Base-by-base conservation (phyloP, 2,329 filamentous ascomycete species). In the Pseudocercospora macadamiae region DNA sequence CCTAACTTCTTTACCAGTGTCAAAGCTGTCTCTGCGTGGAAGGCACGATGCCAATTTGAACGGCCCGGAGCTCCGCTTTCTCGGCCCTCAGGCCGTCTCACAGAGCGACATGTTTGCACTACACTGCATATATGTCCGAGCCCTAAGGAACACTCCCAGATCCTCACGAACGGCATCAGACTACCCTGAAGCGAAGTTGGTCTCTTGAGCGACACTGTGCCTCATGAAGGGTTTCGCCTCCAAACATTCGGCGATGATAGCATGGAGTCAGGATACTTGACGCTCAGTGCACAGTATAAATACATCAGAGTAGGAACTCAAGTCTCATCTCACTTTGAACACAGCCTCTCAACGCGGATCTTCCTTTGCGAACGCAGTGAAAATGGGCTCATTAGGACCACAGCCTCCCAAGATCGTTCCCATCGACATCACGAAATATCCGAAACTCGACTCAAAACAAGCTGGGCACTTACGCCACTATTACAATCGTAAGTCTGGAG, bases 391-490 rank as follows among this genome's bases (percentile, higher is more conserved):
- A 34, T 12, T 34, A 34, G 32, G n/a, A 34, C 32, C 10, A 34
- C 7, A 34, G 10, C 32, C 32, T 34, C 19, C 32, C 25, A 42
- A 18, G 3, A 53, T 14, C 18, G 21, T 53, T n/a, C 21, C 18
- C 8, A 6, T 54, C 19, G 49, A 58, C 30, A 26, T 58, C 48
- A 26, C 49, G 12, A 36, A 25, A 18, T 54, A 54, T 23, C 55
- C 64, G 9, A 68, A 66, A 30, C 59, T 70, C 28, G 58, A 36
- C 9, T 36, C 19, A 1, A 54, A 67, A 16, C 74, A 75, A 61
- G 66, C 64, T 2, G 74, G 73, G 0, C 74, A 76, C 56, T 39
- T 75, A n/a, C 71, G 74, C 0, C 74, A 76, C 57, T 73, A 72
- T 51, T 66, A 76, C 59, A 76, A 76, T 54, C 65, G 32, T 34